Evolutionary conservation across 2,329 filamentous ascomycete species (phyloP).

Genomic region (Fusarium agapanthi): DNA sequence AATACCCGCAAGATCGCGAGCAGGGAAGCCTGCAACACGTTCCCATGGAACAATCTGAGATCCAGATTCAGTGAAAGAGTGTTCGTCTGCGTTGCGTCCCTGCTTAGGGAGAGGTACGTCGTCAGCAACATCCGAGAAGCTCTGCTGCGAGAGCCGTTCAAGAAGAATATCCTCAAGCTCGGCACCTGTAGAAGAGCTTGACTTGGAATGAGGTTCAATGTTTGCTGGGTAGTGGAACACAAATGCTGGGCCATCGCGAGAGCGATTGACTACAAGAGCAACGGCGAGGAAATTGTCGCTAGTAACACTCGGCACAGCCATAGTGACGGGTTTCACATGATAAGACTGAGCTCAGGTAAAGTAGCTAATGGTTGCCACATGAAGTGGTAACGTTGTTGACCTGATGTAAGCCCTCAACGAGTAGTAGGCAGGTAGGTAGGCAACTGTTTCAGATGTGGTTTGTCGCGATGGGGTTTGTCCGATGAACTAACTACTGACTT

Average conservation of each 20-base stretch:
- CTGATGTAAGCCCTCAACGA: not conserved
- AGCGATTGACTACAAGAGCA: conserved; percentile 77
- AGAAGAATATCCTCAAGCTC: conserved; percentile 63
- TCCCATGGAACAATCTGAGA: conserved; percentile 74
- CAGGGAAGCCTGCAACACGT: conserved; percentile 75
- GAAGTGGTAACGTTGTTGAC: not conserved
- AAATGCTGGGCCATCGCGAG: conserved; percentile 80
- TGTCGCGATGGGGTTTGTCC: conserved; percentile 9
- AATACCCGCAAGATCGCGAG: conserved; percentile 82
- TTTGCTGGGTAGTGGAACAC: conserved; percentile 89
- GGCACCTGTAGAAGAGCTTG: conserved; percentile 42
- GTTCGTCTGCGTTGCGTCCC: conserved; percentile 62
- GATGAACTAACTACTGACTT: conserved; percentile 1
- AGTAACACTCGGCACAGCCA: conserved; percentile 60
- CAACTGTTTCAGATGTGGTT: conserved; percentile 5
- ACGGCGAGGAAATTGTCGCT: conserved; percentile 72
- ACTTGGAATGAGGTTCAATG: conserved; percentile 52
- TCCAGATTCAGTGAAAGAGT: conserved; percentile 63
- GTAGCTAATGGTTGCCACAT: not conserved
- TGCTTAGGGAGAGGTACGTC: conserved; percentile 55
- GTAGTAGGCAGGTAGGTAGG: not conserved
- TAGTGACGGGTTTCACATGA: conserved; percentile 35
- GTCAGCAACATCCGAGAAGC: conserved; percentile 47
- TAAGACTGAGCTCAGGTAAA: not conserved
- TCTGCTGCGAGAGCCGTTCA: conserved; percentile 55